These are phyloP conservation scores for Piromyces sp. DNA, from an alignment of 192 early-diverging fungal species.

Conservation along the genomic window DNA sequence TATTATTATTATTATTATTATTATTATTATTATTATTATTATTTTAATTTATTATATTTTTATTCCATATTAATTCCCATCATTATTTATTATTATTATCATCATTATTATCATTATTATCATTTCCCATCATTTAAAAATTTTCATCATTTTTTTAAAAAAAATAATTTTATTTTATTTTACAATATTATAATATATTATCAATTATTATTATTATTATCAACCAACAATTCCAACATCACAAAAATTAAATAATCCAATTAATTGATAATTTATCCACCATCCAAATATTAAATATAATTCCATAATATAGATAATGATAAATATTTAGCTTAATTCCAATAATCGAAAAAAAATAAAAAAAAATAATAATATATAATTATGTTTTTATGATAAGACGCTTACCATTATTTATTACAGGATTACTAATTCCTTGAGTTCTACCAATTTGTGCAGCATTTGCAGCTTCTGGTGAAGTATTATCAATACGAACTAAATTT, in stretches of 20 bases:
- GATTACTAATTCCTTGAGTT: not conserved
- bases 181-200: no score
- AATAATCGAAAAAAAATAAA: not conserved
- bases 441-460: not conserved
- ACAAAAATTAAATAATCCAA: not conserved
- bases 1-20: no score
- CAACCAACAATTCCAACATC: not conserved
- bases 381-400: not conserved
- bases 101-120: no score
- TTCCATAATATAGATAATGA: not conserved
- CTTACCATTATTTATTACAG: not conserved
- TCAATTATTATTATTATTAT: not conserved
- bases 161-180: no score
- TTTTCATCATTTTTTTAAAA: no score
- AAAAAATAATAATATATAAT: not conserved
- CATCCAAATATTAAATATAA: not conserved
- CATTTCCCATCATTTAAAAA: no score
- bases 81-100: no score
- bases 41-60: no score
- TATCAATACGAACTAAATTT: not conserved
- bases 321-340: not conserved
- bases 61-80: no score
- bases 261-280: not conserved
- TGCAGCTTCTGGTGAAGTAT: not conserved
- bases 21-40: no score